Evolutionary conservation across 257 asterid species (phyloP), one percentile per base, ranked within the genome.

Genomic region (Verbascum thapsus): DNA sequence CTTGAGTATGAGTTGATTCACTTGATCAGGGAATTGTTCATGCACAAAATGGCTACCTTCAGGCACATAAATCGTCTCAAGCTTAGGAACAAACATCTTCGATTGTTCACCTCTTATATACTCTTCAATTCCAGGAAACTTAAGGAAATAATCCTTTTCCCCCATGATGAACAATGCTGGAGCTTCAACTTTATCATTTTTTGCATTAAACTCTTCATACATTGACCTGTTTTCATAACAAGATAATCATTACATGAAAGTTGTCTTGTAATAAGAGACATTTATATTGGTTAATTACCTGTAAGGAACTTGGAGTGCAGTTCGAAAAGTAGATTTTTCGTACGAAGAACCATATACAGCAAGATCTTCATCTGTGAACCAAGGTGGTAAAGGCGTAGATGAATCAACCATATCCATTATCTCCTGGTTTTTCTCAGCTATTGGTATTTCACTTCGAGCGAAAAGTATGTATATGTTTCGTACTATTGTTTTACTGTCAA

Each of bases 11-110:
- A 84, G 81, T 26, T 74, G 30, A 57, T 78, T 85, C 23, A 83
- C 84, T 52, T 76, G 77, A 11, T 74, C 63, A 4, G 96, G 88
- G 16, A 78, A 76, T 53, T 85, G 96, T 77, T 85, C 91, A 63
- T 85, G 95, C 72, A 85, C 82, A 39, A 88, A 88, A 72, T 85
- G 91, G 53, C 75, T 39, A n/a, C 91, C 96, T 74, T 80, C 91
- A 0, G 83, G 77, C 43, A 88, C 39, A 34, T 49, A 81, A 35
- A 64, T 67, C 4, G 83, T 81, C 76, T 85, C 82, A 73, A 78
- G 23, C 12, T 79, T 76, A 4, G 96, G 85, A 50, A 76, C 85
- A 7, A 76, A 75, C n/a, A 15, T 9, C 57, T 81, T 88, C 53
- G 69, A 72, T 13, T 55, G 53, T 4, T 72, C 96, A 1, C 37